Evolutionary conservation across 176 grass and related monocot species (phyloP).

Genomic region (Oryza glaberrima): DNA sequence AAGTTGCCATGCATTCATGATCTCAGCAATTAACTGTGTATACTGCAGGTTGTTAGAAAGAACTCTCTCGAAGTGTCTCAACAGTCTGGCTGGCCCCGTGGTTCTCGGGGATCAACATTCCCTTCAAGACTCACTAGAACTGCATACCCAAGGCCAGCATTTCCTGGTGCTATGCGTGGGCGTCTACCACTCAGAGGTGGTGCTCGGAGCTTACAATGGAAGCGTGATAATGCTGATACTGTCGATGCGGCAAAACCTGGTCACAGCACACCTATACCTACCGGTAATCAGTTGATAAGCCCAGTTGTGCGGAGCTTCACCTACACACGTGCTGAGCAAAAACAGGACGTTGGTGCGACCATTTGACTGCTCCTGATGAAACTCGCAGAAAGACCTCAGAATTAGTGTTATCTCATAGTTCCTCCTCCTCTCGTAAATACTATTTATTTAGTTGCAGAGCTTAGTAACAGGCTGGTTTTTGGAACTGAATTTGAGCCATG

Average conservation of each 20-base stretch:
- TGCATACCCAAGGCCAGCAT: conserved; percentile 52
- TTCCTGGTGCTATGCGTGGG: conserved; percentile 55
- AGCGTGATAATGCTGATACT: conserved; percentile 52
- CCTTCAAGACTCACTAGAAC: conserved; percentile 65
- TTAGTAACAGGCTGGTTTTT: conserved; percentile 46
- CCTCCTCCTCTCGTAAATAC: conserved; percentile 52
- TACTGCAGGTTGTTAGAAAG: conserved; percentile 71
- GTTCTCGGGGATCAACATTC: conserved; percentile 53
- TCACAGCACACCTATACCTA: conserved; percentile 34
- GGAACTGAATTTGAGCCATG: conserved; percentile 33
- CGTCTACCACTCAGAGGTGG: conserved; percentile 61
- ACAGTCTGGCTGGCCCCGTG: conserved; percentile 47
- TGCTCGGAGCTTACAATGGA: conserved; percentile 89
- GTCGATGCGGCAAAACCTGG: conserved; percentile 39
- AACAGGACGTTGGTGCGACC: conserved; percentile 47
- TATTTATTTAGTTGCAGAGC: conserved; percentile 48
- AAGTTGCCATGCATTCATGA: background rate
- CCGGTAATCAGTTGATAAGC: conserved; percentile 30
- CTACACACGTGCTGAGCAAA: conserved; percentile 63
- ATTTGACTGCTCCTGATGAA: conserved; percentile 48
- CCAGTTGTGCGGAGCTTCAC: conserved; percentile 63
- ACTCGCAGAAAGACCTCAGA: conserved; percentile 36
- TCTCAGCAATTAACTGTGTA: conserved; percentile 11
- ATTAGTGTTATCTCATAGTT: conserved; percentile 31
- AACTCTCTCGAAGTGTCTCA: conserved; percentile 63